Percentiles rank a stretch among this genome's conserved stretches.
Conservation (phyloP, 495 filamentous ascomycete genomes). For the Neurospora cerealis region DNA sequence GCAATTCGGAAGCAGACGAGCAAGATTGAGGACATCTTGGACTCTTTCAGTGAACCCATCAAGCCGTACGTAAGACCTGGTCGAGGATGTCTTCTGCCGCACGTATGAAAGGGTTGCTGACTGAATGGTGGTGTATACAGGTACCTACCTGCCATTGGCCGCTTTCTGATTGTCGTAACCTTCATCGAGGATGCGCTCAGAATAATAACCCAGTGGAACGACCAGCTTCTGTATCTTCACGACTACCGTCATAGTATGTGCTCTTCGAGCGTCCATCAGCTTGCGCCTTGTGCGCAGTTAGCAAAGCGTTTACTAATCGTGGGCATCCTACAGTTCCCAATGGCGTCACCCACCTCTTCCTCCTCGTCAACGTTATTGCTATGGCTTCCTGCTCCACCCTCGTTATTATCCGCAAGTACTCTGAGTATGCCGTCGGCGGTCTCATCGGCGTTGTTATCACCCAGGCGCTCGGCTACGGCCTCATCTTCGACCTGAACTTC, state of each 20-base stretch:
- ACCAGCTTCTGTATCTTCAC: conserved; percentile 86
- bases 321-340: conserved; percentile 53
- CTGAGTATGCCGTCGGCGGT: conserved; percentile 83
- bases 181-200: conserved; percentile 94
- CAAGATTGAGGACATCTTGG: conserved; percentile 94
- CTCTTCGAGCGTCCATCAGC: conserved; percentile 13
- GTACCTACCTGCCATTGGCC: conserved; percentile 88
- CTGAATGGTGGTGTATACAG: conserved; percentile 31
- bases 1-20: conserved; percentile 87
- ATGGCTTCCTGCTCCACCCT: conserved; percentile 76
- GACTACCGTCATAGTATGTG: conserved; percentile 85
- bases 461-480: conserved; percentile 94
- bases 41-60: conserved; percentile 78
- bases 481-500: conserved; percentile 99
- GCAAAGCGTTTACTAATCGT: conserved; percentile 8
- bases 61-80: conserved; percentile 70
- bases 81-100: neutral
- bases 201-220: conserved; percentile 96
- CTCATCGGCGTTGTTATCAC: conserved; percentile 85
- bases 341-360: conserved; percentile 89
- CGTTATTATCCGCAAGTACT: conserved; percentile 84
- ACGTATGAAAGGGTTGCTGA: neutral
- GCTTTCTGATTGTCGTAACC: conserved; percentile 95
- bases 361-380: conserved; percentile 79
- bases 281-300: neutral